A percentile compares a stretch with the other conserved stretches of the same genome.
phyloP scores from a whole-genome alignment of 2,329 filamentous ascomycete species.

The Fusarium burgessii region DNA sequence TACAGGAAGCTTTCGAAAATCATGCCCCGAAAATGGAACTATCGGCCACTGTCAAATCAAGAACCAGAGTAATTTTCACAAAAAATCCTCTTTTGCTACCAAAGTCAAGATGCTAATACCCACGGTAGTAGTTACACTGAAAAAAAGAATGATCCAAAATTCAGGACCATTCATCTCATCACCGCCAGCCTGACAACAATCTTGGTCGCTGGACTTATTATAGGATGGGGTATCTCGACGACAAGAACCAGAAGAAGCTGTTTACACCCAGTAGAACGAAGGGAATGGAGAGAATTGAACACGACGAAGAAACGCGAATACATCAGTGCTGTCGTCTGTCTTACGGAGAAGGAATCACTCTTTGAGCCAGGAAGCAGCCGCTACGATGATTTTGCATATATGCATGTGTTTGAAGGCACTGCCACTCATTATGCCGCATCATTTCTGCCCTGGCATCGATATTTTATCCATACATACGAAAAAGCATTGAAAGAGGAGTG shows the following conservation, averaged over 20 bases:
- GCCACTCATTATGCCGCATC: not conserved
- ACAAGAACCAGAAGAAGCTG: not conserved
- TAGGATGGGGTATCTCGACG: not conserved
- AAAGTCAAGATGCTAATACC: not conserved
- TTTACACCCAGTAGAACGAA: not conserved
- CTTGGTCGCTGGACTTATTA: not conserved
- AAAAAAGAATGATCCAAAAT: accelerated
- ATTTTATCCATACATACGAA: not conserved
- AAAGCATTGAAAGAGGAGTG: not conserved
- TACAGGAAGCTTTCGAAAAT: not conserved
- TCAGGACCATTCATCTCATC: not conserved
- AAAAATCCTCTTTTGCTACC: accelerated
- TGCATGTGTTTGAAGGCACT: not conserved
- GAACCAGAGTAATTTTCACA: not conserved
- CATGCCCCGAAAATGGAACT: not conserved
- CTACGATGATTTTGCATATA: not conserved
- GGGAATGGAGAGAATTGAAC: not conserved
- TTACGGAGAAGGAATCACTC: not conserved
- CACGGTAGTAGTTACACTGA: not conserved
- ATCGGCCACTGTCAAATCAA: not conserved
- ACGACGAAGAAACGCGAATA: not conserved
- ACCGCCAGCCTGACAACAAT: not conserved
- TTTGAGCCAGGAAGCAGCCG: not conserved
- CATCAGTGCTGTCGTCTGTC: not conserved
- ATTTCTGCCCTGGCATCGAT: not conserved